A percentile compares a stretch with the other conserved stretches of the same genome.
Evolutionary conservation across 495 filamentous ascomycete species (phyloP).

Genomic region (Hypomontagnella submonticulosa): DNA sequence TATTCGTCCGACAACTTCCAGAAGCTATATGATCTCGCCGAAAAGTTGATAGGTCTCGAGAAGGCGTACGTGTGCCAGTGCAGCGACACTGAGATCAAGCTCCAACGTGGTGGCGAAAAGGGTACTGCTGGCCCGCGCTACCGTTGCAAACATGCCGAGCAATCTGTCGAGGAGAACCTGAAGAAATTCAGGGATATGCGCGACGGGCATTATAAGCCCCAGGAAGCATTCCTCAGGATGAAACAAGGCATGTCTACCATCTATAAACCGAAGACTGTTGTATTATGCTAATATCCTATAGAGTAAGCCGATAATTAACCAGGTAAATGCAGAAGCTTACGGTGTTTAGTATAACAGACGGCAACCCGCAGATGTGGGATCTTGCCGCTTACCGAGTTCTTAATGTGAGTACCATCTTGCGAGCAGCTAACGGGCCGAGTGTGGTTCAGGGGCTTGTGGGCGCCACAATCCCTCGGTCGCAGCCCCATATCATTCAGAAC

Average conservation of each 20-base stretch:
- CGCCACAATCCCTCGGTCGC: background rate
- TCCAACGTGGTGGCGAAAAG: conserved; percentile 81
- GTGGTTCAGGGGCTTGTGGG: background rate
- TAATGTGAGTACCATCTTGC: conserved; percentile 51
- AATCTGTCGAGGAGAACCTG: conserved; percentile 79
- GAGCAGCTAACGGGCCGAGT: no score
- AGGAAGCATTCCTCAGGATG: conserved; percentile 91
- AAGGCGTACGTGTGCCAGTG: conserved; percentile 55
- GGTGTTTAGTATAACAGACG: conserved; percentile 57
- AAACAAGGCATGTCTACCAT: conserved; percentile 71
- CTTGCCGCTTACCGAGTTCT: conserved; percentile 82
- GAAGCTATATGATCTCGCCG: conserved; percentile 84
- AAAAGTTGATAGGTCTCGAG: conserved; percentile 81
- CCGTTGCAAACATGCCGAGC: conserved; percentile 80
- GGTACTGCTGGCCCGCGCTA: conserved; percentile 72
- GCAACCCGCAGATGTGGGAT: conserved; percentile 71
- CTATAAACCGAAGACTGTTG: conserved; percentile 42
- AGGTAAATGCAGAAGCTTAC: conserved; percentile 65
- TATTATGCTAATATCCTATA: conserved; percentile 69
- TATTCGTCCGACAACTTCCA: conserved; percentile 86
- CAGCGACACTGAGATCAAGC: conserved; percentile 76
- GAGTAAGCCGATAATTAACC: conserved; percentile 73
- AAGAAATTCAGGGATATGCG: conserved; percentile 88
- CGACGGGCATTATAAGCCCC: conserved; percentile 88
- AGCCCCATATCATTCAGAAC: background rate